Conservation (phyloP, 257 asterid genomes). For the Henckelia pumila region DNA sequence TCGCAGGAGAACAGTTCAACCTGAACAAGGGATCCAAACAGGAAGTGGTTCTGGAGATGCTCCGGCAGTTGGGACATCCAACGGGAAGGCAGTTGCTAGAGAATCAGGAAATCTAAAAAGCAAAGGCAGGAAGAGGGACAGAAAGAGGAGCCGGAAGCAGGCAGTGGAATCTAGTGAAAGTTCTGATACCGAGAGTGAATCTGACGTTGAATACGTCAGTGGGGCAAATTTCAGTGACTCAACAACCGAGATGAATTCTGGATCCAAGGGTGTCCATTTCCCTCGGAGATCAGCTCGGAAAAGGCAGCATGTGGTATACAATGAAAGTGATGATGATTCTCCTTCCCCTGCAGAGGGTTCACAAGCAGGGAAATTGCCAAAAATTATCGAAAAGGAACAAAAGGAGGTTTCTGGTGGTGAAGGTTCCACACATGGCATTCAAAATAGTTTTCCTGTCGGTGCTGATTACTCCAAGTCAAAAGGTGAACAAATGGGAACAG, state of each 20-base stretch:
- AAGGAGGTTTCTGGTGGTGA: constrained; percentile 26
- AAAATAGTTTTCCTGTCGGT: constrained; percentile 23
- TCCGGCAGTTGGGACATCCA: constrained; percentile 27
- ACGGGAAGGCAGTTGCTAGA: constrained; percentile 29
- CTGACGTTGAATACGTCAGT: constrained; percentile 38
- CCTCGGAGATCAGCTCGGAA: constrained; percentile 62
- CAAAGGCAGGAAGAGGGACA: constrained; percentile 46
- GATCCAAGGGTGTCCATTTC: constrained; percentile 26
- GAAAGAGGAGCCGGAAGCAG: constrained; percentile 49
- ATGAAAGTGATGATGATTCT: constrained; percentile 43
- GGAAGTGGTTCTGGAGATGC: constrained; percentile 27
- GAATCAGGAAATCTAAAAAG: constrained; percentile 27
- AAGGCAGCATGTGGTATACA: constrained; percentile 54
- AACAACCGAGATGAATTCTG: constrained; percentile 35
- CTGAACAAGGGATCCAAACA: constrained; percentile 30
- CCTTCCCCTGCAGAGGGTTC: constrained; percentile 36
- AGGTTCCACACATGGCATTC: constrained; percentile 17
- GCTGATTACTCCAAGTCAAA: constrained; percentile 22
- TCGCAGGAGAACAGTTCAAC: constrained; percentile 27
- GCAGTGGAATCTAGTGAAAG: constrained; percentile 53
- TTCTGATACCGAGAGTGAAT: constrained; percentile 43
- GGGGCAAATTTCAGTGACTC: constrained; percentile 21
- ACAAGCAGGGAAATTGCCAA: constrained; percentile 33
- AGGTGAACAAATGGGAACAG: constrained; percentile 27
- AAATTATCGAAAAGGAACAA: constrained; percentile 24